Evolutionary conservation across 257 asterid genomes (phyloP).

Genomic region (Ilex asprella): DNA sequence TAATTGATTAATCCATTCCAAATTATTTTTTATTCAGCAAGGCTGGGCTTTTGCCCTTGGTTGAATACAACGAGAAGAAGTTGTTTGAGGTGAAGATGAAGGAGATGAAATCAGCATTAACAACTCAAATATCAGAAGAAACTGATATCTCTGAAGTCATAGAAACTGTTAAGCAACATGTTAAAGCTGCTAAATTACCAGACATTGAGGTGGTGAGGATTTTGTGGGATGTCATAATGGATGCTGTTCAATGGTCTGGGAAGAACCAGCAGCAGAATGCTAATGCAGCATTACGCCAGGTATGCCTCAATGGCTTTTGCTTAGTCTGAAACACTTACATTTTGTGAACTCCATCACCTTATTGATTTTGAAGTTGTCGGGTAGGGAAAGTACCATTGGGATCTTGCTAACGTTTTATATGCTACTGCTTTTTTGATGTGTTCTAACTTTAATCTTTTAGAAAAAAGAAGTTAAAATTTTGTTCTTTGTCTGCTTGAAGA

Average conservation of each 20-base stretch:
- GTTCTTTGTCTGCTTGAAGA: no score
- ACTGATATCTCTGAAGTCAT: conserved; percentile 80
- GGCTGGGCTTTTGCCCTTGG: conserved; percentile 69
- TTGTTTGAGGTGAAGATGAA: conserved; percentile 75
- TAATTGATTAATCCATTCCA: no score
- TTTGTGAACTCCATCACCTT: no score
- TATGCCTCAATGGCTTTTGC: conserved; percentile 11
- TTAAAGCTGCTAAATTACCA: conserved; percentile 86
- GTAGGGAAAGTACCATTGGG: no score
- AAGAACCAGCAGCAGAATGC: conserved; percentile 98
- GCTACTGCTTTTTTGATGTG: no score
- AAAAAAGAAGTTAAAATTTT: no score
- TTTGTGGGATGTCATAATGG: conserved; percentile 95
- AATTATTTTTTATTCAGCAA: conserved; percentile 33
- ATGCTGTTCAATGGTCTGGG: conserved; percentile 97
- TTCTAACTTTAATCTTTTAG: no score
- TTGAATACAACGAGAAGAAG: conserved; percentile 79
- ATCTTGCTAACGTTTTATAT: no score
- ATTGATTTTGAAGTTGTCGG: no score
- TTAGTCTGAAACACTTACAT: no score
- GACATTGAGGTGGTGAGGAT: conserved; percentile 83
- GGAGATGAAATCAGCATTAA: conserved; percentile 82
- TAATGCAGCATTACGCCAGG: conserved; percentile 90
- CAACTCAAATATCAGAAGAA: conserved; percentile 74
- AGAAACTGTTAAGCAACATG: conserved; percentile 87